These are phyloP conservation scores for Fraxinus albicans DNA, from an alignment of 305 asterid genomes.

Conservation along the genomic window DNA sequence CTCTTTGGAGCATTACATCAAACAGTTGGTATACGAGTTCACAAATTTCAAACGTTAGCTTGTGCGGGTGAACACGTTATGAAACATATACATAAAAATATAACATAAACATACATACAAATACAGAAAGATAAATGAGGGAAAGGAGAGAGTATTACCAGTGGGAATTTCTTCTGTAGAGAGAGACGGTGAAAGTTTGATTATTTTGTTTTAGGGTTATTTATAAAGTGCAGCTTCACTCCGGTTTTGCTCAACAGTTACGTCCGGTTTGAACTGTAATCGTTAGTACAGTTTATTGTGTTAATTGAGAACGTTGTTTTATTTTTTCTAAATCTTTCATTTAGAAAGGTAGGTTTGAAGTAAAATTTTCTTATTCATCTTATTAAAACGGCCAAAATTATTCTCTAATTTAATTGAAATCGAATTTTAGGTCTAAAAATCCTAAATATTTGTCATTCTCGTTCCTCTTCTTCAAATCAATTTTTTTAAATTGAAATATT, in stretches of 20 bases:
- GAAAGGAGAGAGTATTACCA: conserved; percentile 8
- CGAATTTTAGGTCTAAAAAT: background rate
- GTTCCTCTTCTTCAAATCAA: too few species aligned
- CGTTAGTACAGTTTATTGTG: background rate
- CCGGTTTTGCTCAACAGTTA: background rate
- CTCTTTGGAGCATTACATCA: conserved; percentile 21
- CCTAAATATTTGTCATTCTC: too few species aligned
- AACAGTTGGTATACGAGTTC: background rate
- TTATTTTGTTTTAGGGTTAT: background rate
- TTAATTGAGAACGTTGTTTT: background rate
- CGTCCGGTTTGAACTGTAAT: background rate
- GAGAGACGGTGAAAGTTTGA: background rate
- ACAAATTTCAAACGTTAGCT: background rate
- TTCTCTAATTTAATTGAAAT: background rate
- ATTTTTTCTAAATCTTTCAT: background rate
- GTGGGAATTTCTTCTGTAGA: background rate
- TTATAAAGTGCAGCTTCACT: background rate
- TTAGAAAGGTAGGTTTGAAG: background rate
- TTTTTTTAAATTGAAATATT: too few species aligned
- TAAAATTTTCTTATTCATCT: background rate
- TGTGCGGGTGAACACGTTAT: background rate
- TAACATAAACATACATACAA: background rate
- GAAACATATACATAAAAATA: background rate
- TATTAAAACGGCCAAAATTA: background rate
- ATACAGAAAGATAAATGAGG: background rate